These are phyloP conservation scores for Neurospora sp. DNA, from an alignment of 495 filamentous ascomycete species.

Conservation along the genomic window DNA sequence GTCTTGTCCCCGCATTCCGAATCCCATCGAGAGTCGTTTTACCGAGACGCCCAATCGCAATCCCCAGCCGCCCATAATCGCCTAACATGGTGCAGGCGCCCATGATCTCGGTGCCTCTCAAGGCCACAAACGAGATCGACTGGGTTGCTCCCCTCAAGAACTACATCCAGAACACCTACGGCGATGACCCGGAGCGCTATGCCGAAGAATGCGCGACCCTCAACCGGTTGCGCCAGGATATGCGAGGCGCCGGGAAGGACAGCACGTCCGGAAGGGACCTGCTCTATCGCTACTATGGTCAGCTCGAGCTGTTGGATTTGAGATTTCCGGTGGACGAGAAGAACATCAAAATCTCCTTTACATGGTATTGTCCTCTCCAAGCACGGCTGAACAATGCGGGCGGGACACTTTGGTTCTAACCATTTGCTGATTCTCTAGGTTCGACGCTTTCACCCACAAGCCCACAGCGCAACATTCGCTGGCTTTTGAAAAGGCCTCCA, in stretches of 20 bases:
- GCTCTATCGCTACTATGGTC: constrained; percentile 94
- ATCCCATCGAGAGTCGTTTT: background rate
- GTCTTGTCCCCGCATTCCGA: background rate
- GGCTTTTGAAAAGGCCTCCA: constrained; percentile 96
- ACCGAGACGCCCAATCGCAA: background rate
- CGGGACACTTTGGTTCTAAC: constrained; percentile 10
- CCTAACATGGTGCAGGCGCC: constrained; percentile 63
- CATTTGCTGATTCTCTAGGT: constrained; percentile 45
- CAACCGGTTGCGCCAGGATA: constrained; percentile 95
- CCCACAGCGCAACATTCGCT: constrained; percentile 90
- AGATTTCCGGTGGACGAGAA: constrained; percentile 96
- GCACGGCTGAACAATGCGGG: background rate
- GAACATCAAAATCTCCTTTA: constrained; percentile 97
- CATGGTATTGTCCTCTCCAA: constrained; percentile 54
- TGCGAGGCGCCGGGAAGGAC: constrained; percentile 95
- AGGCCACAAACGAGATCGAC: constrained; percentile 99
- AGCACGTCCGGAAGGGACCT: constrained; percentile 89
- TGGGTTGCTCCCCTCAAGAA: constrained; percentile 89
- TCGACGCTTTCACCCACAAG: constrained; percentile 97
- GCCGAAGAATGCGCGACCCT: constrained; percentile 88
- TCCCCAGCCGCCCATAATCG: background rate
- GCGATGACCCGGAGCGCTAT: constrained; percentile 93
- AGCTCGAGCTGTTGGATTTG: constrained; percentile 87
- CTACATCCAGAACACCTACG: constrained; percentile 89
- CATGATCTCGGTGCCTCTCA: constrained; percentile 87